Base-by-base conservation (phyloP, 257 asterid species). In the Henckelia pumila region DNA sequence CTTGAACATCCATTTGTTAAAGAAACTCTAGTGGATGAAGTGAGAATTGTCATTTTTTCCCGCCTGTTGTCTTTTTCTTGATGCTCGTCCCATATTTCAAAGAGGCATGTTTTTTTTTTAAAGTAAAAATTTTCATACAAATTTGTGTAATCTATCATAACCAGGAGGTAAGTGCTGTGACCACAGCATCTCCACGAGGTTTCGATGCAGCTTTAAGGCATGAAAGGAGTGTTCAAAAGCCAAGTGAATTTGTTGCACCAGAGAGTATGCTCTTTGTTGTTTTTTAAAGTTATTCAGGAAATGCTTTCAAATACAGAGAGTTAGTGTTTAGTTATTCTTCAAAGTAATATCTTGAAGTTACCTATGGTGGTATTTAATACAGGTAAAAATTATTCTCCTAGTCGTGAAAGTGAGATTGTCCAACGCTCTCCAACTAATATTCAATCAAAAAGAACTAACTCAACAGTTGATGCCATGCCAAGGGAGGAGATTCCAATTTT, bases 1-100 rank as follows among this genome's bases (percentile, higher is more conserved):
- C 95, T 94, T 69, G 96, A 91, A 70, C 97, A 94, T 83, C 97
- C 97, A 68, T 94, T 91, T 76, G 92, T 94, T 61, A 80, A 81
- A 76, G 96, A 88, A 68, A 73, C 78, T 67, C 62, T 61, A 55
- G 74, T 78, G 50, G 82, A 88, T 76, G 89, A 78, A 30, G 85
- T 82, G 65, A 81, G 86, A 81, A 71, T 75, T 61, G 17, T 56
- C 78, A 59, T 57, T 47, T 63, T 61, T 21, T 33, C 53, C 65
- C 47, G 28, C 16, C 20, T 20, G 8, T 47, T 16, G 53, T 47
- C 50, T 5, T 47, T 14, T 47, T 16, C 20, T 47, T 47, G 53
- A 47, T 47, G 53, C 8, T 47, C 53, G 19, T 33, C 64, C 26
- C 17, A 73, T 44, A n/a, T 56, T 74, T 55, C 49, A 56, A 52